Evolutionary conservation across 2,329 filamentous ascomycete species (phyloP).

Genomic region (Biscogniauxia mediterranea): DNA sequence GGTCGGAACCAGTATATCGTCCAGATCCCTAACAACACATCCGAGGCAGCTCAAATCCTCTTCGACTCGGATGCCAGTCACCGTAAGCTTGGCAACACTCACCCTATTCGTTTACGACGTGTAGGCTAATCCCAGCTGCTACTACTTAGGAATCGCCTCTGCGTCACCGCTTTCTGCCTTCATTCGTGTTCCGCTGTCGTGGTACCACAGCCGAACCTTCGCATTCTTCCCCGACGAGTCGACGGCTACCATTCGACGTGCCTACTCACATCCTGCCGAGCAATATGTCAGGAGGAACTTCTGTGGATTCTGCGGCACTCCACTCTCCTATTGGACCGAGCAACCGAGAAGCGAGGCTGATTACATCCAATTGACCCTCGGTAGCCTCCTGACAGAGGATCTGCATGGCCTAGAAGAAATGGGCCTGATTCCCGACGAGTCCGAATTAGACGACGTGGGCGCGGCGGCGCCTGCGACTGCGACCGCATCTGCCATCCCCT

Average conservation of each 20-base stretch:
- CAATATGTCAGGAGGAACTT: conserved; percentile 70
- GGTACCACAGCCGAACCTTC: conserved; percentile 75
- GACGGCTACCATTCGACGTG: conserved; percentile 61
- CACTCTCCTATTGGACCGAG: conserved; percentile 81
- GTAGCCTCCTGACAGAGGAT: conserved; percentile 70
- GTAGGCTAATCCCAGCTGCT: conserved; percentile 14
- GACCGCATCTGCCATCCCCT: conserved; percentile 26
- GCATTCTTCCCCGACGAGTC: conserved; percentile 79
- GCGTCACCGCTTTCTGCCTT: conserved; percentile 75
- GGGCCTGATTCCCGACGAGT: conserved; percentile 61
- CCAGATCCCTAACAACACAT: conserved; percentile 58
- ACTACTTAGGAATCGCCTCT: conserved; percentile 56
- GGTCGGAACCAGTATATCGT: conserved; percentile 82
- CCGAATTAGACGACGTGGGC: conserved; percentile 28
- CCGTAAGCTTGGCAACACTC: conserved; percentile 55
- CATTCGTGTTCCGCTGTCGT: conserved; percentile 76
- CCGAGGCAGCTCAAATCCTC: conserved; percentile 63
- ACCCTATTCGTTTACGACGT: neutral
- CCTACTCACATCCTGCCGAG: conserved; percentile 60
- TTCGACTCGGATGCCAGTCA: conserved; percentile 71
- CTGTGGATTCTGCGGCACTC: conserved; percentile 89
- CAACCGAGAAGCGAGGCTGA: conserved; percentile 67
- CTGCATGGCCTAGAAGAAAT: conserved; percentile 71
- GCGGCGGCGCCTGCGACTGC: conserved; percentile 27
- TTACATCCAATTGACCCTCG: conserved; percentile 79